Evolutionary conservation across 192 early-diverging fungal species (phyloP), one percentile per base, ranked within the genome.

Genomic region (Spizellomyces punctatus): DNA sequence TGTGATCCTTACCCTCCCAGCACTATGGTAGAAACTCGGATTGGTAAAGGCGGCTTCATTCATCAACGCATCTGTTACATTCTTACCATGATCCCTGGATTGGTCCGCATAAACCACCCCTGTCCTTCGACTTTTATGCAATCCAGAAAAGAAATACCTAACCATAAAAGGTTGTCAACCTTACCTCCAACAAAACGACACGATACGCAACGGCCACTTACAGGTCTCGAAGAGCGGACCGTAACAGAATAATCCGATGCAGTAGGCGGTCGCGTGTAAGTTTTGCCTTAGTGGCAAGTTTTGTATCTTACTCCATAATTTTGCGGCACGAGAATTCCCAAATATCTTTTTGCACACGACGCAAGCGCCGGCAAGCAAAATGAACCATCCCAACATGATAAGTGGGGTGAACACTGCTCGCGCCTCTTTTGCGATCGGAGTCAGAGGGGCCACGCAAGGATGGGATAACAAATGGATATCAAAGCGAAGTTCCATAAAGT

Each of bases 401-500:
- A 54, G 50, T 19, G 50, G 50, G 17, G 50, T 54, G 17, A 54
- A 54, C 12, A 54, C 14, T 54, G 14, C 50, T 54, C 50, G 50
- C 12, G 17, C 50, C 17, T 54, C 50, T 54, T 54, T 54, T 4
- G 12, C 14, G 17, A 54, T 54, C 14, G 50, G 50, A 54, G 50
- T n/a, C 12, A 54, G 17, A 19, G 50, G 50, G 50, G 50, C 50
- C 12, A 54, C 50, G 50, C 50, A 54, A 19, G 50, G 50, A 54
- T 54, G 50, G 17, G 14, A n/a, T 12, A n/a, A 19, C 4, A 54
- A n/a, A 19, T 19, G 50, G 50, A 54, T 19, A n/a, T 54, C 50
- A 19, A 54, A 54, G 14, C 50, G 50, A 19, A 54, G 50, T 19
- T 54, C 50, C 50, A 54, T 54, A 54, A 54, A 54, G 50, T 54